These are phyloP conservation scores for Cryptococcus sp. DNA, from an alignment of 1,284 basidiomycete species.

Conservation along the genomic window DNA sequence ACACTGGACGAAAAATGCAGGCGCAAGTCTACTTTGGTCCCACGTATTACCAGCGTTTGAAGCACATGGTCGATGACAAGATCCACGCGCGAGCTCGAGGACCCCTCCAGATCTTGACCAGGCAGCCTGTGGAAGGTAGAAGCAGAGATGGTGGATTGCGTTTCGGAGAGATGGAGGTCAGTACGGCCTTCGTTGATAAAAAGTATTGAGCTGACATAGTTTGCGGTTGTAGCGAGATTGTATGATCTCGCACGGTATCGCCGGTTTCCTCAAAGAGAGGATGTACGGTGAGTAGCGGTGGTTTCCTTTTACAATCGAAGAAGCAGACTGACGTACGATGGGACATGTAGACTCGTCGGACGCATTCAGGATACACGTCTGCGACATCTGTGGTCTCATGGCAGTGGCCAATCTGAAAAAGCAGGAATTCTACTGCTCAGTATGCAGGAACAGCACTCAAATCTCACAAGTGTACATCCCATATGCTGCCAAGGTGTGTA, in stretches of 20 bases:
- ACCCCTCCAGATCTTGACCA: conserved; percentile 94
- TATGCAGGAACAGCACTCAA: conserved; percentile 93
- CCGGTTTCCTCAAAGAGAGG: conserved; percentile 93
- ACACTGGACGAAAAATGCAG: conserved; percentile 94
- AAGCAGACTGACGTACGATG: conserved; percentile 9
- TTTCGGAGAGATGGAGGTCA: conserved; percentile 98
- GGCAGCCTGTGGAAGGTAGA: conserved; percentile 99
- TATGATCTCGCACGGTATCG: conserved; percentile 99
- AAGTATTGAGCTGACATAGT: background rate
- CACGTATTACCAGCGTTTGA: conserved; percentile 98
- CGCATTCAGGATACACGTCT: conserved; percentile 93
- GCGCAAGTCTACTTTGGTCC: conserved; percentile 98
- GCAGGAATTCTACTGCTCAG: conserved; percentile 59
- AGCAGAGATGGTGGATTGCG: conserved; percentile 97
- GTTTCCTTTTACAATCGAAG: conserved; percentile 3
- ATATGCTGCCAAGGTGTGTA: conserved; percentile 65
- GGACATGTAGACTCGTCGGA: conserved; percentile 62
- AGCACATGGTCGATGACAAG: conserved; percentile 99
- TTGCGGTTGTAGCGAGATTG: conserved; percentile 61
- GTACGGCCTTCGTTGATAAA: conserved; percentile 9
- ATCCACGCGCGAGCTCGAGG: conserved; percentile 97
- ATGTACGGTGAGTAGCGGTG: conserved; percentile 70
- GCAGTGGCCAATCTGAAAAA: conserved; percentile 85
- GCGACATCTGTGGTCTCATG: conserved; percentile 91
- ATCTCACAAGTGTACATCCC: conserved; percentile 89